Evolutionary conservation across 2,329 filamentous ascomycete genomes (phyloP), one percentile per base, ranked within the genome.

Genomic region (Phyllosticta citribraziliensis): DNA sequence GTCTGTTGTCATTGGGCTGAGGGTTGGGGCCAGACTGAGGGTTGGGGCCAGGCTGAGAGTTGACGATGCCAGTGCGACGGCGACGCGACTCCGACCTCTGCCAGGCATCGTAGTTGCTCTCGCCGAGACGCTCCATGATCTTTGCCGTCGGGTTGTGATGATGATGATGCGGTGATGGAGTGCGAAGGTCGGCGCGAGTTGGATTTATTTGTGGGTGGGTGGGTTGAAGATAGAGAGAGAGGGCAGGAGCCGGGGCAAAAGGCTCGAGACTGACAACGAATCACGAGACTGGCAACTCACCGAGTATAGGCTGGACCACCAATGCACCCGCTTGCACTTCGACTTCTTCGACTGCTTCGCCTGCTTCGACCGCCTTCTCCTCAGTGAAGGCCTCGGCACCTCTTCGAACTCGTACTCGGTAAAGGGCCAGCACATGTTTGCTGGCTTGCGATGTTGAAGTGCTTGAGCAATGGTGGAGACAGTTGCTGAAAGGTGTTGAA

Each of bases 321-420:
- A 24, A 19, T 54, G 12, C 30, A 24, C 19, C 52, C 57, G 47
- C 24, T 24, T 30, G 55, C 30, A 11, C 30, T 35, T 50, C 33
- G 19, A 12, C 2, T 22, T 11, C 24, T 58, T 25, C 33, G 19
- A 12, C 2, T 22, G n/a, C 24, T 58, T 25, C 33, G 19, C 9
- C 14, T 22, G 10, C 24, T 58, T 30, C 33, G 19, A 12, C 6
- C 33, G n/a, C 24, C 52, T 25, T 24, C 25, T 59, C 33, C n/a
- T 59, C 52, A n/a, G 40, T n/a, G 9, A 20, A 14, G 33, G 33
- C 52, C 47, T 55, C 20, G 58, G 58, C 35, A 53, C 52, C 24
- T 60, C 58, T 51, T 60, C 58, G 52, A 60, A 27, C 5, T 25
- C n/a, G 58, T 60, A 60, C 17, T 60, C 58, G n/a, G 52, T 55